Percentiles rank a stretch among this genome's conserved stretches.
Conservation (phyloP, 768 basidiomycete species). For the Boletellus ananas region DNA sequence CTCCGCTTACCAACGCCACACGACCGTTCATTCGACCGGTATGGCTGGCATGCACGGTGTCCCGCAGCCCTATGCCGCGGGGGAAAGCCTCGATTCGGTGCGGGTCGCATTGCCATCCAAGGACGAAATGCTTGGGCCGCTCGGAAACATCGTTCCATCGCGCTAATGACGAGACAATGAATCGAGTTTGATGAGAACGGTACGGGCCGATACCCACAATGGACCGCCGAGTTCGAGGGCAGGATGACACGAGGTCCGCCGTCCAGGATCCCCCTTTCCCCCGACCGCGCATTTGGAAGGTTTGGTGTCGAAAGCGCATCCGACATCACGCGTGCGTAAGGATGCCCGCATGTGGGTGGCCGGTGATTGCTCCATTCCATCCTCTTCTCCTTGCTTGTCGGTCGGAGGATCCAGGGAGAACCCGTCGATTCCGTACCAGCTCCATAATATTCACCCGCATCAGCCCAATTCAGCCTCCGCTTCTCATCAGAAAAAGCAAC, state of each 20-base stretch:
- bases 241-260: conserved; percentile 23
- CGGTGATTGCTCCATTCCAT: background rate
- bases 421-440: conserved; percentile 1
- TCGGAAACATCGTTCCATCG: conserved; percentile 5
- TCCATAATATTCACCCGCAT: background rate
- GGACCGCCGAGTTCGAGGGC: conserved; percentile 11
- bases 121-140: background rate
- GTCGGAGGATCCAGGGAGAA: conserved; percentile 2
- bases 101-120: conserved; percentile 5
- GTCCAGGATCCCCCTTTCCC: conserved; percentile 4
- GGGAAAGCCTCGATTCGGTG: conserved; percentile 4
- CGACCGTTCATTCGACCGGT: conserved; percentile 1
- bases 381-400: background rate
- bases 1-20: conserved; percentile 8
- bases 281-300: conserved; percentile 20
- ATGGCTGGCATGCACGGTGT: conserved; percentile 5
- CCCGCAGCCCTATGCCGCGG: conserved; percentile 1
- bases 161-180: background rate
- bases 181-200: conserved; percentile 5
- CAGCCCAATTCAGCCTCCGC: conserved; percentile 1
- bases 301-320: conserved; percentile 23
- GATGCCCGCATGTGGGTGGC: too few species aligned
- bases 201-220: conserved; percentile 7
- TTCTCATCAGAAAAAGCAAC: conserved; percentile 1
- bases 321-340: conserved; percentile 1